Conservation (phyloP, 2,329 filamentous ascomycete genomes). For the Diaporthe sp. region DNA sequence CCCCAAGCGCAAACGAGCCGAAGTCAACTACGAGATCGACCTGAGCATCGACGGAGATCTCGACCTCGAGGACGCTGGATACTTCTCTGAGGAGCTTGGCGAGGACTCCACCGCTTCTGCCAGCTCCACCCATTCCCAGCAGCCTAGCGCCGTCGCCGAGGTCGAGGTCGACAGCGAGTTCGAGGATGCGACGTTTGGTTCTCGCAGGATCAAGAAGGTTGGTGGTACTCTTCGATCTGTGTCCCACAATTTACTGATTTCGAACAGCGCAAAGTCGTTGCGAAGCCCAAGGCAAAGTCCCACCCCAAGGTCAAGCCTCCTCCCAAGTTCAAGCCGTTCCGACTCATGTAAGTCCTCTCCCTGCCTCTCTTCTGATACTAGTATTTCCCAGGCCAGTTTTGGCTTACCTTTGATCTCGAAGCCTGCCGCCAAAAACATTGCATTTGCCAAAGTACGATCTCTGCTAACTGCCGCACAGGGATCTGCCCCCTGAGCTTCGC, state of each 20-base stretch:
- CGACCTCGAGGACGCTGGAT: slow-evolving; percentile 5
- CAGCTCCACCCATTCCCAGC: too few species aligned
- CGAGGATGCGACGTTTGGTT: slow-evolving; percentile 21
- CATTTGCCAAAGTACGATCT: not conserved
- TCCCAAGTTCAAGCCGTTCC: slow-evolving; percentile 28
- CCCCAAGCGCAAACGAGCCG: slow-evolving; percentile 17
- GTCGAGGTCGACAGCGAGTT: slow-evolving; percentile 5
- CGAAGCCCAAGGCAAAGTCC: not conserved
- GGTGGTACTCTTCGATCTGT: not conserved
- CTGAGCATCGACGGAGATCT: not conserved
- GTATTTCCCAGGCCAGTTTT: too few species aligned
- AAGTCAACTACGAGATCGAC: slow-evolving; percentile 8
- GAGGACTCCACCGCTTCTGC: not conserved
- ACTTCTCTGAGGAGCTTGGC: slow-evolving; percentile 7
- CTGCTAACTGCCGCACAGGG: not conserved
- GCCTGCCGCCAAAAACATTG: not conserved
- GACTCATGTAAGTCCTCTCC: slow-evolving; percentile 17
- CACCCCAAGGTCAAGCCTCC: slow-evolving; percentile 3
- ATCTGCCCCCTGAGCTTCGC: slow-evolving; percentile 20
- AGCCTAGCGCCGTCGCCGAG: not conserved
- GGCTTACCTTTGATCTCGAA: not conserved
- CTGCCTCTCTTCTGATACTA: too few species aligned
- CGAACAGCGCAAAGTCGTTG: not conserved
- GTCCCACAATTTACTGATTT: not conserved
- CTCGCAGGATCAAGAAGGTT: slow-evolving; percentile 29